Percentiles rank a stretch among this genome's conserved stretches.
Conservation (phyloP, 2,329 filamentous ascomycete genomes). For the Sarocladium brachiariae region DNA sequence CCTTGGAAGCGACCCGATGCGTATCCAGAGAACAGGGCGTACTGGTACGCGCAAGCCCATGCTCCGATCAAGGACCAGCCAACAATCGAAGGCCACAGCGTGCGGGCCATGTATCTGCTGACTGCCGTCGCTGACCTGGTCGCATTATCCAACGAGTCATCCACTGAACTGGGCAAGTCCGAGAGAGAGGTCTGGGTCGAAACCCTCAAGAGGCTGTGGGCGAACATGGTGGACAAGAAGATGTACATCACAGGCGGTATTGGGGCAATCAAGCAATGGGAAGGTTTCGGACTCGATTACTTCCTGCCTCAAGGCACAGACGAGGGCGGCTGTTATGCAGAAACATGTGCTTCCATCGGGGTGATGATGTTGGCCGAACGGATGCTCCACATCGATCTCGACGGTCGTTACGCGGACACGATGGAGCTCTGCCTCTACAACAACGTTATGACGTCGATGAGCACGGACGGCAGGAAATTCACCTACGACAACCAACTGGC, state of each 20-base stretch:
- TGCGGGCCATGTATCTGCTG: slow-evolving; percentile 54
- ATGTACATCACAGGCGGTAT: slow-evolving; percentile 59
- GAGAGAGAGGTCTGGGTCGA: slow-evolving; percentile 23
- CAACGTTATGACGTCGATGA: slow-evolving; percentile 51
- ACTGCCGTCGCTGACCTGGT: slow-evolving; percentile 51
- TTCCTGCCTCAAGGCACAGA: slow-evolving; percentile 52
- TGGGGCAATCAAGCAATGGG: slow-evolving; percentile 47
- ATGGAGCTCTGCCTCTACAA: slow-evolving; percentile 58
- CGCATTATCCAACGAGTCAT: slow-evolving; percentile 12
- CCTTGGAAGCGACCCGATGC: slow-evolving; percentile 39
- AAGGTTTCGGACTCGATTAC: slow-evolving; percentile 54
- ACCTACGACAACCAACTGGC: slow-evolving; percentile 57
- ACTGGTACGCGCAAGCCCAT: slow-evolving; percentile 53
- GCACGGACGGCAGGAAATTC: slow-evolving; percentile 47
- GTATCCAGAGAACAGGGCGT: slow-evolving; percentile 32
- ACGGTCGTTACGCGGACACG: slow-evolving; percentile 47
- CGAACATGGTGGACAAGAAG: slow-evolving; percentile 53
- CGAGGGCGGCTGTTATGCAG: slow-evolving; percentile 55
- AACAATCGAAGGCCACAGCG: slow-evolving; percentile 51
- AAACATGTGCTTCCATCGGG: slow-evolving; percentile 54
- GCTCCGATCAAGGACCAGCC: slow-evolving; percentile 45
- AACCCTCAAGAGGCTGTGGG: slow-evolving; percentile 44
- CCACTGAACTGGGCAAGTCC: slow-evolving; percentile 11
- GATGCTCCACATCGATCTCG: slow-evolving; percentile 44
- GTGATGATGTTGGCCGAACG: slow-evolving; percentile 55